Evolutionary conservation across 371 early-diverging fungal species (phyloP), one percentile per base, ranked within the genome.

Genomic region (Actinomortierella ambigua): DNA sequence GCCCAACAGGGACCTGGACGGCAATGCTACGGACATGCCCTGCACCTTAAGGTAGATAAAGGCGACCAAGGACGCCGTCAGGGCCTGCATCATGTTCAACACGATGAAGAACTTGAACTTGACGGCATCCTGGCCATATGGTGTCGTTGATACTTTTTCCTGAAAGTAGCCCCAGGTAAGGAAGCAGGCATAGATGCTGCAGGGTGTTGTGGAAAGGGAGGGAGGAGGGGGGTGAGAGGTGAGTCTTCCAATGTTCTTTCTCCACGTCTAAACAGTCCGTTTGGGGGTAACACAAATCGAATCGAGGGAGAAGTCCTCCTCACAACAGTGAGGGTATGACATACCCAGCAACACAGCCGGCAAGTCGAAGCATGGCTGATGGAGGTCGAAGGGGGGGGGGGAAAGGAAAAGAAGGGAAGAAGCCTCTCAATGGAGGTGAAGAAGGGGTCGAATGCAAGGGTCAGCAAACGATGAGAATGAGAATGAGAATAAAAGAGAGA

Each of bases 131-230:
- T 66, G 57, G 43, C 89, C 90, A 57, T 97, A 98, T 2, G 87
- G 78, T 11, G 90, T 88, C 11, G 94, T 95, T 0, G 94, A 90
- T 46, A 98, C 93, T 17, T 94, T 83, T 80, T 98, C 98, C 75
- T 96, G 97, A 29, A 93, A 86, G 26, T 95, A 82, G 22, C 95
- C 96, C 98, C 98, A 98, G 24, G 95, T 93, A 52, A 98, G 75
- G 70, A 97, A 98, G 82, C 95, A 98, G 29, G 85, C 77, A 70
- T 98, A 98, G 63, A 98, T 96, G 52, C 98, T 70, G 51, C 28
- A 18, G 14, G 20, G 22, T n/a, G n/a, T n/a, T n/a, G n/a, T n/a
- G n/a, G 50, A 22, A 49, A 49, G 50, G 40, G 3, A 3, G 3
- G 15, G 4, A 44, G 15, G 44, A 20, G 8, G 15, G 44, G 44